Base-by-base conservation (phyloP, 352 stramenopile genomes). In the Lagenidium giganteum region DNA sequence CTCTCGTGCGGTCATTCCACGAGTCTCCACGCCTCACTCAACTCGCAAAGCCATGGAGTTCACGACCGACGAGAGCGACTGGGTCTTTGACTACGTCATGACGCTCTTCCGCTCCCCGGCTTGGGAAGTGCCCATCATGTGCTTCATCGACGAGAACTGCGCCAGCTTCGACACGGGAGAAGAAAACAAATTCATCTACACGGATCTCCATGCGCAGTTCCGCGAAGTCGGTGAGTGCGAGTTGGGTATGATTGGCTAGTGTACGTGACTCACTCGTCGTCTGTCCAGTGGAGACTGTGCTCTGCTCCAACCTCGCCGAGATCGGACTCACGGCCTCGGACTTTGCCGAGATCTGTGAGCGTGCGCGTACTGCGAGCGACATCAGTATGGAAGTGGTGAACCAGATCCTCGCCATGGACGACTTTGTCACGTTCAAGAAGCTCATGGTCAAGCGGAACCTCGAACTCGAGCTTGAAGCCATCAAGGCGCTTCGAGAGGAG, bases 351-450 rank as follows among this genome's bases (percentile, higher is more conserved):
- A 81, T 91, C 31, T 92, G 83, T 34, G 74, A 89, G 53, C 70
- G 77, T 32, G 67, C 73, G 17, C 62, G 77, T 12, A 64, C 87
- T 33, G 63, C 61, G 21, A 75, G 54, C 22, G 65, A 82, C 33
- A 70, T 91, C 23, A 86, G 70, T 42, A 68, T 70, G 37, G 66
- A 80, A 14, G 83, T 95, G n/a, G 68, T 95, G 47, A 85, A 91
- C 43, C 74, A 94, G 49, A 83, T 96, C 27, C 53, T 95, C 18
- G 84, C 87, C 12, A 89, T 95, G 59, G 81, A 95, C 54, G 84
- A 96, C 61, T 96, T 95, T 48, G 35, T 93, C 35, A 92, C 79
- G 24, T 96, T 95, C 61, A 96, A 95, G 61, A 95, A 94, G 53
- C 75, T 96, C 54, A 96, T 95, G 87, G 61, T 93, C 30, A 96